These are phyloP conservation scores for Penicillium sp. DNA, from an alignment of 2,329 filamentous ascomycete genomes.

Conservation along the genomic window DNA sequence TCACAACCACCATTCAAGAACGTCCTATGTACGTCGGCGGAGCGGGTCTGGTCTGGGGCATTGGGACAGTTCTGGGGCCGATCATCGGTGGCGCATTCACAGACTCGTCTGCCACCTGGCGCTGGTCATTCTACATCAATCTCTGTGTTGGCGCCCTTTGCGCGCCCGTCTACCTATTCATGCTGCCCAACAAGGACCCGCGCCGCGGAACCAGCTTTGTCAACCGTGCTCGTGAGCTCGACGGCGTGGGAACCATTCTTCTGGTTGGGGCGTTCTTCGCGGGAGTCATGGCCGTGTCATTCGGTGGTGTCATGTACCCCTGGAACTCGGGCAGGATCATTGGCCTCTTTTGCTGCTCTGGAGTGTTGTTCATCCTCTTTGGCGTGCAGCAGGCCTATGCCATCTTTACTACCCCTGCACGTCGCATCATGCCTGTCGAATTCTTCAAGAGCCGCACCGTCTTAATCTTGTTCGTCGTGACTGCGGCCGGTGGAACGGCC, in stretches of 20 bases:
- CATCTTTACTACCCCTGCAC: slow-evolving; percentile 7
- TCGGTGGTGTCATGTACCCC: slow-evolving; percentile 53
- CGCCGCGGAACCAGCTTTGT: slow-evolving; percentile 18
- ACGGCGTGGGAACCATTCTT: slow-evolving; percentile 48
- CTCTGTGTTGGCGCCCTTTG: slow-evolving; percentile 46
- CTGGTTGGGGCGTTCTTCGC: slow-evolving; percentile 42
- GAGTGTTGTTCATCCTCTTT: slow-evolving; percentile 46
- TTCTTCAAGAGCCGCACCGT: slow-evolving; percentile 10
- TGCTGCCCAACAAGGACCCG: slow-evolving; percentile 36
- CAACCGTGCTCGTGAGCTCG: slow-evolving; percentile 37
- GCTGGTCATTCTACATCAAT: slow-evolving; percentile 56
- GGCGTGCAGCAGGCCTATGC: slow-evolving; percentile 34
- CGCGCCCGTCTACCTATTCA: slow-evolving; percentile 45
- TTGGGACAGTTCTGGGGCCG: slow-evolving; percentile 38
- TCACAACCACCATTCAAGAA: slow-evolving; percentile 19
- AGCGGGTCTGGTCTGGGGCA: slow-evolving; percentile 37
- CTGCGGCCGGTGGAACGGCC: background rate
- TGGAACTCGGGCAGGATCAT: slow-evolving; percentile 41
- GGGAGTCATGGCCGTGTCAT: slow-evolving; percentile 50
- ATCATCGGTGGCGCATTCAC: slow-evolving; percentile 20
- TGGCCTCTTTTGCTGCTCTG: slow-evolving; percentile 47
- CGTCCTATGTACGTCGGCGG: slow-evolving; percentile 33
- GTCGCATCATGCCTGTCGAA: slow-evolving; percentile 15
- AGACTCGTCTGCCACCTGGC: slow-evolving; percentile 25
- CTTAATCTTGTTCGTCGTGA: slow-evolving; percentile 11